Percentiles rank a stretch among this genome's conserved stretches.
Conservation (phyloP, 2,329 filamentous ascomycete species). For the Ophiostoma himal-ulmi region DNA sequence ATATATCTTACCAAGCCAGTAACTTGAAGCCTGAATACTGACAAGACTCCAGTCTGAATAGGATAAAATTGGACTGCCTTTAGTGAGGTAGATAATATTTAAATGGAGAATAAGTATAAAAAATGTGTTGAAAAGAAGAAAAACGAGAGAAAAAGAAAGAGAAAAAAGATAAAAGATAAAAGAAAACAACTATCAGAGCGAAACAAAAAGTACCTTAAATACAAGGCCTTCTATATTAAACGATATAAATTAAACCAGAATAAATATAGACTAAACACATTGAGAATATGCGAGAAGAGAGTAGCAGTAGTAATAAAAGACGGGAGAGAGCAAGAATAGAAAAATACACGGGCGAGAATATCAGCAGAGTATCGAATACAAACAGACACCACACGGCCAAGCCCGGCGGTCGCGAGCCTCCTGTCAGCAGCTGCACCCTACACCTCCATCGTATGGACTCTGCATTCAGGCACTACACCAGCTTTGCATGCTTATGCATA, state of each 20-base stretch:
- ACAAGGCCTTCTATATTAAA: neutral
- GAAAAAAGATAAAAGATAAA: neutral
- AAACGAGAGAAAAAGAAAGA: neutral
- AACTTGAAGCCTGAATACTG: too few species aligned
- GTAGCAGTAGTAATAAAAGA: neutral
- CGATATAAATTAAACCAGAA: neutral
- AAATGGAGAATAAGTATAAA: neutral
- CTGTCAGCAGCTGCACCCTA: constrained; percentile 1
- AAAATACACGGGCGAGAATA: neutral
- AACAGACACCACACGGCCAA: neutral
- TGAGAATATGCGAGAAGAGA: neutral
- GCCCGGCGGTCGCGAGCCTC: neutral
- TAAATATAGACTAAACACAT: neutral
- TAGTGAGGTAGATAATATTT: too few species aligned
- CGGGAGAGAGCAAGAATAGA: neutral
- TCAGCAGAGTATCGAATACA: neutral
- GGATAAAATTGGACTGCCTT: neutral
- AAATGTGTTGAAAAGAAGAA: neutral
- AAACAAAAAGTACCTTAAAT: neutral
- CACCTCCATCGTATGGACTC: neutral
- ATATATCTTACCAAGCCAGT: too few species aligned
- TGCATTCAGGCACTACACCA: neutral
- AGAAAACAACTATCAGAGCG: neutral
- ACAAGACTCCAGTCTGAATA: too few species aligned
- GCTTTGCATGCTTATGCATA: neutral